Percentiles rank a stretch among this genome's conserved stretches.
Evolutionary conservation across 1,284 basidiomycete genomes (phyloP).

Genomic region (Amylostereum areolatum): DNA sequence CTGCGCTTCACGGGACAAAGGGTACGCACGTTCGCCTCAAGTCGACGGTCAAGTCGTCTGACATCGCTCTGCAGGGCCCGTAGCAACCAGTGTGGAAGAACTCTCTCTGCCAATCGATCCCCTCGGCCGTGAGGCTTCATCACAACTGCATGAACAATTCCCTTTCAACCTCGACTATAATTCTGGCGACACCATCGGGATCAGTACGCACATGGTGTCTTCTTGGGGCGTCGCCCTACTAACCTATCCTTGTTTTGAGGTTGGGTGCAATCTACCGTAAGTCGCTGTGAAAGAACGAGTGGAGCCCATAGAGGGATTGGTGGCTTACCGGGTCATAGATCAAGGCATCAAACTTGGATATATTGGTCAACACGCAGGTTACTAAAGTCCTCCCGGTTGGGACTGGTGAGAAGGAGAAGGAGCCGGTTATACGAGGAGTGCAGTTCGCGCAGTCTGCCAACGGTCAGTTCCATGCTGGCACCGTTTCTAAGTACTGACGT

Average conservation of each 20-base stretch:
- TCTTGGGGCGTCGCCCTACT: too few species aligned
- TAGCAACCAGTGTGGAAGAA: neutral
- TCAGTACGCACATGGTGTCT: neutral
- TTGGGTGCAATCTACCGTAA: constrained; percentile 1
- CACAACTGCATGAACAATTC: constrained; percentile 8
- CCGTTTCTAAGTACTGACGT: too few species aligned
- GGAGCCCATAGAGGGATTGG: too few species aligned
- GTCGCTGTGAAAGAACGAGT: too few species aligned
- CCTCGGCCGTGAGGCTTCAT: constrained; percentile 8
- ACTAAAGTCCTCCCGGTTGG: constrained; percentile 6
- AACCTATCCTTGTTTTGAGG: neutral
- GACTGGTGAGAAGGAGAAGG: neutral
- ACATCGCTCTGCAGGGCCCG: neutral
- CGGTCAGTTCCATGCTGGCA: neutral
- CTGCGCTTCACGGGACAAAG: neutral
- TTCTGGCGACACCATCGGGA: constrained; percentile 12
- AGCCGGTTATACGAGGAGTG: neutral
- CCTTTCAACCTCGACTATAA: constrained; percentile 14
- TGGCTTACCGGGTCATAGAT: neutral
- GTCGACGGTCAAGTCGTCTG: neutral
- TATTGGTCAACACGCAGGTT: constrained; percentile 6
- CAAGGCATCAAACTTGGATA: constrained; percentile 11
- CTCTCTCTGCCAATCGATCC: constrained; percentile 4
- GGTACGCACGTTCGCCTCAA: neutral
- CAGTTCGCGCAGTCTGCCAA: neutral